phyloP scores from a whole-genome alignment of 169 alveolate genomes.

The Eimeria falciformis region DNA sequence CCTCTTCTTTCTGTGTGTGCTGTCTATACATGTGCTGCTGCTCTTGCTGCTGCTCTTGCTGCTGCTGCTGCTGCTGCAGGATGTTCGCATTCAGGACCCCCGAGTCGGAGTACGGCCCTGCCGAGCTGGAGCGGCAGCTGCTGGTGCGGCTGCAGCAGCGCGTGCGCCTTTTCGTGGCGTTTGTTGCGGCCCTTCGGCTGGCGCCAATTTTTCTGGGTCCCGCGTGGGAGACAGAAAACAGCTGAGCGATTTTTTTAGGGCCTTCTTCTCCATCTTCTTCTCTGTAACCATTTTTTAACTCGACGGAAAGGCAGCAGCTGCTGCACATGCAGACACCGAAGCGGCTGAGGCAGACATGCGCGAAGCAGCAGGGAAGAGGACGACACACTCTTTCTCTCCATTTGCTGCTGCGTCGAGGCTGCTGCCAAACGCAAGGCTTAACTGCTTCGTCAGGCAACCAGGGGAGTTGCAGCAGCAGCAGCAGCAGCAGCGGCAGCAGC shows the following conservation, averaged over 20 bases:
- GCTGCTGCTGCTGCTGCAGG: constrained; percentile 29
- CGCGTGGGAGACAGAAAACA: constrained; percentile 8
- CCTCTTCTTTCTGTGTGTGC: not conserved
- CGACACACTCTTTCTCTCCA: too few species aligned
- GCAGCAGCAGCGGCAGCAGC: constrained; percentile 17
- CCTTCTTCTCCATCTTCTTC: too few species aligned
- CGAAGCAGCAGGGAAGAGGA: not conserved
- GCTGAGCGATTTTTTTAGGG: constrained; percentile 26
- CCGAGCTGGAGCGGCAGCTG: constrained; percentile 24
- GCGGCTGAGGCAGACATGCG: not conserved
- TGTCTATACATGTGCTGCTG: not conserved
- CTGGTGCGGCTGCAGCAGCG: constrained; percentile 25
- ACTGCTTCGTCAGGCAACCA: too few species aligned
- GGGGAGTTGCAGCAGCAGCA: constrained; percentile 8
- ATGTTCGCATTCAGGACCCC: constrained; percentile 17
- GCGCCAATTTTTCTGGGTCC: constrained; percentile 36
- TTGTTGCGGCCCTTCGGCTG: constrained; percentile 1
- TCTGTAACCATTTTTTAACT: too few species aligned
- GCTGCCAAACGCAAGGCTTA: too few species aligned
- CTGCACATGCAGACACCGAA: not conserved
- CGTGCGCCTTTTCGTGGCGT: not conserved
- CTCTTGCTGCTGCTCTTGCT: not conserved
- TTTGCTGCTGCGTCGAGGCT: too few species aligned
- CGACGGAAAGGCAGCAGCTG: constrained; percentile 11
- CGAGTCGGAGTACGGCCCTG: not conserved